phyloP scores from a whole-genome alignment of 2,329 filamentous ascomycete species.

The Didymella pinodella region DNA sequence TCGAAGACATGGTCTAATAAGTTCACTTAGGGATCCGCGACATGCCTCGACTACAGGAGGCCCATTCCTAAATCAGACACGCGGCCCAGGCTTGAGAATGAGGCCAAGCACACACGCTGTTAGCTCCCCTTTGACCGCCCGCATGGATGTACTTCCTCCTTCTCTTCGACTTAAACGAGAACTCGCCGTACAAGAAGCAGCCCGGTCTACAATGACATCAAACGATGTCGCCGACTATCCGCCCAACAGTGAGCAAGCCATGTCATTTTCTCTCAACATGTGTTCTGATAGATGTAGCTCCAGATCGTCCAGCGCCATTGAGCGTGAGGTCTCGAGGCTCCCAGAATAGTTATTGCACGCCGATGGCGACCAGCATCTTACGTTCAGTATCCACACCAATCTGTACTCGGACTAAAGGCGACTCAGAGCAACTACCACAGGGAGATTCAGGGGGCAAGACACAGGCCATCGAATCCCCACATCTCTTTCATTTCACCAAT shows the following conservation, averaged over 20 bases:
- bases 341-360: constrained; percentile 6
- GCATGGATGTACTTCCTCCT: constrained; percentile 14
- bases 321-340: constrained; percentile 27
- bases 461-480: neutral
- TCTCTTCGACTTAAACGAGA: constrained; percentile 8
- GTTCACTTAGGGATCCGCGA: constrained; percentile 8
- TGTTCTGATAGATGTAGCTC: constrained; percentile 21
- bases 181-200: constrained; percentile 5
- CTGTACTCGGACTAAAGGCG: neutral
- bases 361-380: neutral
- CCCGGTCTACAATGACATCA: neutral
- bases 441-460: neutral
- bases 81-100: neutral
- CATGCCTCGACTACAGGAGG: neutral
- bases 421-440: neutral
- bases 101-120: neutral
- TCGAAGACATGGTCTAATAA: constrained; percentile 10
- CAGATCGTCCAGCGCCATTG: constrained; percentile 41
- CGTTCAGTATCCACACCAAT: constrained; percentile 27
- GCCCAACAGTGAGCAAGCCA: constrained; percentile 12
- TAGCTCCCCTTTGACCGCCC: constrained; percentile 4
- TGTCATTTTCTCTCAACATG: no score
- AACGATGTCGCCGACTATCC: constrained; percentile 1
- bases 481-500: neutral
- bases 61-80: constrained; percentile 12